A percentile compares a stretch with the other conserved stretches of the same genome.
These are phyloP conservation scores for Candida pseudoviswanathii DNA, from an alignment of 1,139 yeast species.

Conservation along the genomic window DNA sequence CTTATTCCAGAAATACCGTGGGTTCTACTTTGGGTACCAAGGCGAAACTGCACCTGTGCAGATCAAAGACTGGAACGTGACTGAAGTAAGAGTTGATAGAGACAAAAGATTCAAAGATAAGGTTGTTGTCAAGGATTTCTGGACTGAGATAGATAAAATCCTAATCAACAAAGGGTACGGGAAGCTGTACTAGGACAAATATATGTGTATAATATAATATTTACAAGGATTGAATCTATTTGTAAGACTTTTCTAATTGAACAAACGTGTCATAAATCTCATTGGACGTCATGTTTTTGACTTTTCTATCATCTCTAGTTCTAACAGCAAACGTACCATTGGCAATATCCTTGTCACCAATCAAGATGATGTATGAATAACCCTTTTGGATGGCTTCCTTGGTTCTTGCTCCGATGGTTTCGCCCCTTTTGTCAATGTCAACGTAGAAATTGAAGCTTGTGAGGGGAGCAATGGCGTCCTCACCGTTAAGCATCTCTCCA, in stretches of 20 bases:
- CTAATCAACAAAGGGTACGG: conserved; percentile 52
- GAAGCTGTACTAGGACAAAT: conserved; percentile 12
- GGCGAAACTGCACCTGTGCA: conserved; percentile 81
- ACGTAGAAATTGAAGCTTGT: conserved; percentile 68
- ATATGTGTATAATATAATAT: conserved; percentile 10
- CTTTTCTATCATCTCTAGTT: conserved; percentile 55
- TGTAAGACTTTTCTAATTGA: conserved; percentile 49
- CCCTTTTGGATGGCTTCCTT: conserved; percentile 78
- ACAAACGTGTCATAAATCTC: conserved; percentile 54
- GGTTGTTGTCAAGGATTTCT: conserved; percentile 80
- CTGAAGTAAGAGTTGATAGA: conserved; percentile 74
- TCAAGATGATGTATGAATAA: conserved; percentile 75
- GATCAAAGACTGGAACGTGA: conserved; percentile 86
- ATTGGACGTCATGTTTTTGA: conserved; percentile 44
- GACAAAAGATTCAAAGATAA: conserved; percentile 85
- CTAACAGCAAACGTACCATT: conserved; percentile 66
- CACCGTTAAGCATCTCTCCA: conserved; percentile 45
- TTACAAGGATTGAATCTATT: conserved; percentile 17
- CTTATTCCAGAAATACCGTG: conserved; percentile 81
- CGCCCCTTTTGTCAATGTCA: conserved; percentile 73
- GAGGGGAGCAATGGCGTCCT: conserved; percentile 46
- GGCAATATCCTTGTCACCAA: conserved; percentile 85
- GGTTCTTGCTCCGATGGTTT: conserved; percentile 79
- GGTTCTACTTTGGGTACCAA: conserved; percentile 73
- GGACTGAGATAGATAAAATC: conserved; percentile 74